These are phyloP conservation scores for Phialophora expanda DNA, from an alignment of 2,329 filamentous ascomycete genomes.

Conservation along the genomic window DNA sequence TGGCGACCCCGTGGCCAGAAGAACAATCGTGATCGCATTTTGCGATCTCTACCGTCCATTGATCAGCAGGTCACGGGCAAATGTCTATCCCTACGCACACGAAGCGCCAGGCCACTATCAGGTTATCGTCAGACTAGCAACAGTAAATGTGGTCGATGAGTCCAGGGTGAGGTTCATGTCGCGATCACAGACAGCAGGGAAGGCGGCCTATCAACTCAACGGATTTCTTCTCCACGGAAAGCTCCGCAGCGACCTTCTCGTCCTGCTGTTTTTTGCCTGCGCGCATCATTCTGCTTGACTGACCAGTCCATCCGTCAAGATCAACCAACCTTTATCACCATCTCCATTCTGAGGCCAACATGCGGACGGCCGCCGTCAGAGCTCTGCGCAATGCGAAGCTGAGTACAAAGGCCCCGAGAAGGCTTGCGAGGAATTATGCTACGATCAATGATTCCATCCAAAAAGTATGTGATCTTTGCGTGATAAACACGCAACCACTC, in stretches of 20 bases:
- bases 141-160: not conserved
- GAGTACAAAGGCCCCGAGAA: slow-evolving; percentile 20
- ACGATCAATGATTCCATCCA: slow-evolving; percentile 35
- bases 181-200: not conserved
- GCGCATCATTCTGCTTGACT: not conserved
- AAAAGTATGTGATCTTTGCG: slow-evolving; percentile 28
- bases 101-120: not conserved
- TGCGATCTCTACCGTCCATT: slow-evolving; percentile 9
- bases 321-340: not conserved
- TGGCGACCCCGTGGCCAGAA: not conserved
- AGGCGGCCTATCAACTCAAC: not conserved
- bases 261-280: not conserved
- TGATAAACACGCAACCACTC: slow-evolving; percentile 4
- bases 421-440: slow-evolving; percentile 36
- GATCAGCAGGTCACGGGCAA: not conserved
- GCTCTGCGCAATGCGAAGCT: slow-evolving; percentile 33
- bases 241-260: not conserved
- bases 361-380: slow-evolving; percentile 35
- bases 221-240: not conserved
- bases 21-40: slow-evolving; percentile 4
- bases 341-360: slow-evolving; percentile 22
- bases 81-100: not conserved
- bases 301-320: not conserved
- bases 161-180: not conserved
- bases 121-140: not conserved